Conservation (phyloP, 2,329 filamentous ascomycete genomes). For the Diplodia mutila region DNA sequence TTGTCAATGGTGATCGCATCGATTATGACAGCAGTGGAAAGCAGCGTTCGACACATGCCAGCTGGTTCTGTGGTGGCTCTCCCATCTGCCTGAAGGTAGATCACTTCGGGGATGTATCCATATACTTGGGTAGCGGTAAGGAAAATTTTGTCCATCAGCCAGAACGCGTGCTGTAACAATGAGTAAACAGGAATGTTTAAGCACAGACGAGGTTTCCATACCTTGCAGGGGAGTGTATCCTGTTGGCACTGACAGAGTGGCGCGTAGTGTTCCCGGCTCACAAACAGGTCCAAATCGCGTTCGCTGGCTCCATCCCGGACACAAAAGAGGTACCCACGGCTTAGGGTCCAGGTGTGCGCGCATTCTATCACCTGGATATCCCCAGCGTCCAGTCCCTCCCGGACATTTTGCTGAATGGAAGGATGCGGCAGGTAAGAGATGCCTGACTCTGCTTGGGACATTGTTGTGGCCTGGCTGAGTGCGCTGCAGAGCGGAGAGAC, state of each 20-base stretch:
- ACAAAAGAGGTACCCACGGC: background rate
- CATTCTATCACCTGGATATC: background rate
- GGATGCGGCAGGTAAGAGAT: background rate
- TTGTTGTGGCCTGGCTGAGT: background rate
- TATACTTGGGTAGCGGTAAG: background rate
- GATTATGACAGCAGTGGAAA: background rate
- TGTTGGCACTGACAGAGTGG: background rate
- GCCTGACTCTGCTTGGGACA: background rate
- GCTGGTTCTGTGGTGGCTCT: too few relatives aligned
- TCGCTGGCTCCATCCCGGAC: background rate
- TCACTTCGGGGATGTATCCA: background rate
- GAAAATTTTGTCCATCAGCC: slow-evolving; percentile 41
- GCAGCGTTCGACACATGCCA: background rate
- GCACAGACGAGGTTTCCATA: slow-evolving; percentile 27
- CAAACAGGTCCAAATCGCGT: background rate
- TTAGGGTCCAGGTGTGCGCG: background rate
- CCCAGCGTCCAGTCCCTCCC: background rate
- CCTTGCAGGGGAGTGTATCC: slow-evolving; percentile 39
- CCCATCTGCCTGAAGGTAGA: background rate
- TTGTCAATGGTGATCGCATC: too few relatives aligned
- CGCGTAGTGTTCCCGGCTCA: background rate
- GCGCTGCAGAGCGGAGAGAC: background rate
- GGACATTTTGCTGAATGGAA: background rate
- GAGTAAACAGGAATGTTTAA: slow-evolving; percentile 22
- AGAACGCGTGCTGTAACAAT: slow-evolving; percentile 42